phyloP scores from a whole-genome alignment of 1,284 basidiomycete species.

The Sparassis latifolia region DNA sequence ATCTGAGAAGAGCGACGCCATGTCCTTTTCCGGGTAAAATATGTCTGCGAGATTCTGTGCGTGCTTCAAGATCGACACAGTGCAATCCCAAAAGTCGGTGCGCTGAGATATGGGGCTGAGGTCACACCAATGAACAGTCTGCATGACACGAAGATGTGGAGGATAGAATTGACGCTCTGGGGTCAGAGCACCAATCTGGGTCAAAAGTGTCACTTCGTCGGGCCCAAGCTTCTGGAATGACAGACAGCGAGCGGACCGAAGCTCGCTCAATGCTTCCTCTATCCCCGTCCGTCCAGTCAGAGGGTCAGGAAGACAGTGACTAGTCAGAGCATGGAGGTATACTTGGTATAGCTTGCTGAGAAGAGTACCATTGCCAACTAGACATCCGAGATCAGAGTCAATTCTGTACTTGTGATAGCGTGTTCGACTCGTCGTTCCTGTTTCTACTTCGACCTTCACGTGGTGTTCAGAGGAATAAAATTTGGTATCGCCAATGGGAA shows the following conservation, averaged over 20 bases:
- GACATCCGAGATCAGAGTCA: constrained; percentile 31
- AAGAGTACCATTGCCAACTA: constrained; percentile 28
- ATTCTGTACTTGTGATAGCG: constrained; percentile 28
- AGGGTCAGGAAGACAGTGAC: constrained; percentile 36
- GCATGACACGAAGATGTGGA: constrained; percentile 30
- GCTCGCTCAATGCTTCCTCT: constrained; percentile 35
- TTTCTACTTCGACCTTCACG: constrained; percentile 8
- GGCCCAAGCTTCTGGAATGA: constrained; percentile 31
- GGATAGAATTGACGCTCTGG: constrained; percentile 35
- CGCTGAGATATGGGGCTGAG: constrained; percentile 28
- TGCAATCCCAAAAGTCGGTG: constrained; percentile 20
- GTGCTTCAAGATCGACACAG: constrained; percentile 26
- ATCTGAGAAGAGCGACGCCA: no score
- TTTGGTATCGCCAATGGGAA: constrained; percentile 28
- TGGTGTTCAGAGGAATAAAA: constrained; percentile 7
- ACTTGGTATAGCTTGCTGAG: constrained; percentile 32
- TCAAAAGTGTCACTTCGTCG: constrained; percentile 27
- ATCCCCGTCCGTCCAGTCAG: constrained; percentile 38
- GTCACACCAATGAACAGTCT: constrained; percentile 29
- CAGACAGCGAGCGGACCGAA: constrained; percentile 30
- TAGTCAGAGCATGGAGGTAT: constrained; percentile 41
- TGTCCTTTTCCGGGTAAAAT: constrained; percentile 6
- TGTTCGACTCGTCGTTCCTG: neutral
- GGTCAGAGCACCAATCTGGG: constrained; percentile 27
- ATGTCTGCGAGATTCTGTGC: constrained; percentile 12